Base-by-base conservation (phyloP, 2,329 filamentous ascomycete species). In the Didymella keratinophila region DNA sequence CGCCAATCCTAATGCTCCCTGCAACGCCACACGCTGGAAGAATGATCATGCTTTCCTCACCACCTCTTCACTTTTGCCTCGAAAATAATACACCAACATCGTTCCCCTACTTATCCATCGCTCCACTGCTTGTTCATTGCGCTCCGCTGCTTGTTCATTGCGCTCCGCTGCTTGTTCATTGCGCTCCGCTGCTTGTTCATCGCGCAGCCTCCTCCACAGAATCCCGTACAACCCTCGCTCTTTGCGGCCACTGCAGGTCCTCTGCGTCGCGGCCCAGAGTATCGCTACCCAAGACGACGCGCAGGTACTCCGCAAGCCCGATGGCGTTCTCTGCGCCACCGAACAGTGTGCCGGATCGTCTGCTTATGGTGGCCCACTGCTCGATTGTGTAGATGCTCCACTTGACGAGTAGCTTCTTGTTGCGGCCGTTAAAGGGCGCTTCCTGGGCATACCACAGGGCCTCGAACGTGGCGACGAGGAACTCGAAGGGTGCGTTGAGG, bases 381-480 rank as follows among this genome's bases (percentile, higher is more conserved):
- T 83, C 78, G 4, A 87, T 79, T 3, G 88, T 76, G 65, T 89
- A 87, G 0, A 89, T 75, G 41, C 90, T 82, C 71, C 90, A 87
- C 25, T 81, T 81, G 2, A 85, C 85, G 7, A 91, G 79, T 56
- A 83, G 77, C 41, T 81, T 81, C 44, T 85, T 81, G 55, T 86
- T 68, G 4, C 79, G 74, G 4, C 85, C 86, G 34, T 82, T 78
- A 73, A 90, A 91, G 0, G 89, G 88, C 6, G 83, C 79, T 66
- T 89, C 85, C 62, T 89, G 86, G 36, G 84, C 84, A 74, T 89
- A 90, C 78, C 87, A 90, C 76, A 90, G 84, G 27, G 80, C 78
- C 71, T 91, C 88, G 10, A 91, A 78, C 2, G 87, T 83, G 1
- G 83, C 79, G 66, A 90, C 82, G 10, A 91, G 76, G 8, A 81